These are phyloP conservation scores for Volutella citrinella DNA, from an alignment of 2,329 filamentous ascomycete species.

Conservation along the genomic window DNA sequence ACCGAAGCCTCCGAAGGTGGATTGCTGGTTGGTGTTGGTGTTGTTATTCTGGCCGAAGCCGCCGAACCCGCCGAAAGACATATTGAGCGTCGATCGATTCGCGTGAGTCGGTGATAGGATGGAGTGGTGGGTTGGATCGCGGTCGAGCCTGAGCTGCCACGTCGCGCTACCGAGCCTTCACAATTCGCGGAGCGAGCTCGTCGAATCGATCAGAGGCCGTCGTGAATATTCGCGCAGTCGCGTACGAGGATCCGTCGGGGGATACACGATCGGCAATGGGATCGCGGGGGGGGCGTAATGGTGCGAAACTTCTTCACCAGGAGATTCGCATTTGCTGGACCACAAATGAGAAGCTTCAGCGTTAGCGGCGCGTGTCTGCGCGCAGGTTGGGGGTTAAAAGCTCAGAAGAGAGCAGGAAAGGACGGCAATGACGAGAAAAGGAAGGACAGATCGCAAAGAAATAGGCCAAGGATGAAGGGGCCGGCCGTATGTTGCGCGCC, in stretches of 20 bases:
- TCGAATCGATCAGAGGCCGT: background rate
- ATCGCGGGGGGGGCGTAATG: background rate
- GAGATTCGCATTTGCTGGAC: background rate
- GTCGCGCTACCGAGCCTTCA: conserved; percentile 19
- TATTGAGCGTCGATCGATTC: conserved; percentile 31
- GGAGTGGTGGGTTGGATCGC: conserved; percentile 11
- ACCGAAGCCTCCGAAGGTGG: conserved; percentile 58
- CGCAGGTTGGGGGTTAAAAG: background rate
- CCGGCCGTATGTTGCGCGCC: conserved; percentile 21
- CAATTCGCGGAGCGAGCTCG: conserved; percentile 1
- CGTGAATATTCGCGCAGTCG: background rate
- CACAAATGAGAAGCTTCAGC: no score
- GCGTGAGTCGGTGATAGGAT: conserved; percentile 17
- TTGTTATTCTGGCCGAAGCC: conserved; percentile 59
- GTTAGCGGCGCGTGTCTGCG: background rate
- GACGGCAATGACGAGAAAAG: conserved; percentile 1
- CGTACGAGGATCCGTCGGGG: background rate
- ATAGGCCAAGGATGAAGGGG: conserved; percentile 17
- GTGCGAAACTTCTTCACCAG: background rate
- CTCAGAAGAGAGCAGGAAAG: background rate
- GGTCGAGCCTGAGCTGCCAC: conserved; percentile 11
- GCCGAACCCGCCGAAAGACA: conserved; percentile 51
- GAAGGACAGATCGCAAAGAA: background rate
- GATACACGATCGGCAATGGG: background rate
- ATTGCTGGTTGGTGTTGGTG: conserved; percentile 41